Conservation (phyloP, 2,329 filamentous ascomycete genomes). For the Nectriaceae sp. region DNA sequence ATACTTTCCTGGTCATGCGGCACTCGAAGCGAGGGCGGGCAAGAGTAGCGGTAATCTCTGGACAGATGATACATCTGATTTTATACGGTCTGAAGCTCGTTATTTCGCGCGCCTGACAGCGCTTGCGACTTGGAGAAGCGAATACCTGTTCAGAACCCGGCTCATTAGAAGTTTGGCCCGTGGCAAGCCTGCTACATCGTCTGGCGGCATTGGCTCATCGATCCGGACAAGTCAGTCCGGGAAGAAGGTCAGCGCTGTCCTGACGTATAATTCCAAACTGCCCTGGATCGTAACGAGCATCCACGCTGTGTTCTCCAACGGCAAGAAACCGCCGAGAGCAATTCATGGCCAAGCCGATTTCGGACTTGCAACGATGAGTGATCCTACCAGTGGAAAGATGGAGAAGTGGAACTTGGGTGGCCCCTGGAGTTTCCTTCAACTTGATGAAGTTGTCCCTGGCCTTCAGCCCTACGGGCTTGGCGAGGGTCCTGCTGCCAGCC, state of each 20-base stretch:
- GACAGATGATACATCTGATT: constrained; percentile 51
- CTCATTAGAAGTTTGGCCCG: constrained; percentile 78
- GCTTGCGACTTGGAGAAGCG: constrained; percentile 91
- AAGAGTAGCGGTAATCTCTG: constrained; percentile 40
- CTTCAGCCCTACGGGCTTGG: constrained; percentile 77
- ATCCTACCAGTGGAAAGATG: constrained; percentile 73
- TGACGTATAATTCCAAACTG: constrained; percentile 85
- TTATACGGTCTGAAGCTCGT: constrained; percentile 70
- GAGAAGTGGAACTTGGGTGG: constrained; percentile 83
- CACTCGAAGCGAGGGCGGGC: constrained; percentile 20
- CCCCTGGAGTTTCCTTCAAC: constrained; percentile 72
- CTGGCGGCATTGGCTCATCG: constrained; percentile 53
- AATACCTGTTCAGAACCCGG: constrained; percentile 87
- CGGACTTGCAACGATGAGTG: constrained; percentile 77
- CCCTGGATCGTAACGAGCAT: constrained; percentile 78
- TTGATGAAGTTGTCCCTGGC: constrained; percentile 74
- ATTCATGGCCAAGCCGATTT: constrained; percentile 82
- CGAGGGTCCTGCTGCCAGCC: constrained; percentile 73
- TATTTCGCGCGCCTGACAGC: constrained; percentile 81
- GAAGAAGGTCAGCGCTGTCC: constrained; percentile 70
- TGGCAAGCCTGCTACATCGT: constrained; percentile 71
- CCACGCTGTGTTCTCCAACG: constrained; percentile 72
- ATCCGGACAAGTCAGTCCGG: constrained; percentile 45
- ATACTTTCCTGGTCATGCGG: constrained; percentile 76
- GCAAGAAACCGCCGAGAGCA: constrained; percentile 75